A percentile compares a stretch with the other conserved stretches of the same genome.
Evolutionary conservation across 345 rosid species (phyloP).

Genomic region (Firmiana major): DNA sequence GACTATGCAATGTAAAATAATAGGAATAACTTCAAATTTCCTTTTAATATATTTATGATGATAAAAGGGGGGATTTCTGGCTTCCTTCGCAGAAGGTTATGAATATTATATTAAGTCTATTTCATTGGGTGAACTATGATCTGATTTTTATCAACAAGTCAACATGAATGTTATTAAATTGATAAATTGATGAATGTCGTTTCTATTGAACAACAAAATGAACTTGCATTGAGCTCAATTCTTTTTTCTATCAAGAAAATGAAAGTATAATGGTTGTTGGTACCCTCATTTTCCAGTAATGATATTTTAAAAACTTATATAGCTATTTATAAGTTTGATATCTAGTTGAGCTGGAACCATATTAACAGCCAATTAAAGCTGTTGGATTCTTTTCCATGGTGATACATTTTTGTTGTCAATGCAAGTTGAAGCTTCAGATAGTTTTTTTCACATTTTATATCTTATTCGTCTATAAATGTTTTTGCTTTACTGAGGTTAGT

Average conservation of each 20-base stretch:
- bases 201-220: not conserved
- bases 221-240: not conserved
- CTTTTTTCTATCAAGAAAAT: not conserved
- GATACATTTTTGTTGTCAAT: not conserved
- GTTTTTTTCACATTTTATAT: not conserved
- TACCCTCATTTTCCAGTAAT: not conserved
- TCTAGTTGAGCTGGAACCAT: not conserved
- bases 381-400: not conserved
- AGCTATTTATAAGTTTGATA: not conserved
- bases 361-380: not conserved
- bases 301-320: not conserved
- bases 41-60: not conserved
- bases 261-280: not conserved
- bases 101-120: not conserved
- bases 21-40: not conserved
- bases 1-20: not conserved
- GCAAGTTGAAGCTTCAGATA: not conserved
- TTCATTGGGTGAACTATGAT: not conserved
- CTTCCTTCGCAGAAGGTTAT: not conserved
- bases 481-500: conserved; percentile 5
- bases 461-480: not conserved
- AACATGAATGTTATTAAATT: not conserved
- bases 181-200: not conserved
- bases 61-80: not conserved
- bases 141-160: not conserved